Percentiles rank a stretch among this genome's conserved stretches.
phyloP scores from a whole-genome alignment of 2,329 filamentous ascomycete species.

The Aureobasidium sp. region DNA sequence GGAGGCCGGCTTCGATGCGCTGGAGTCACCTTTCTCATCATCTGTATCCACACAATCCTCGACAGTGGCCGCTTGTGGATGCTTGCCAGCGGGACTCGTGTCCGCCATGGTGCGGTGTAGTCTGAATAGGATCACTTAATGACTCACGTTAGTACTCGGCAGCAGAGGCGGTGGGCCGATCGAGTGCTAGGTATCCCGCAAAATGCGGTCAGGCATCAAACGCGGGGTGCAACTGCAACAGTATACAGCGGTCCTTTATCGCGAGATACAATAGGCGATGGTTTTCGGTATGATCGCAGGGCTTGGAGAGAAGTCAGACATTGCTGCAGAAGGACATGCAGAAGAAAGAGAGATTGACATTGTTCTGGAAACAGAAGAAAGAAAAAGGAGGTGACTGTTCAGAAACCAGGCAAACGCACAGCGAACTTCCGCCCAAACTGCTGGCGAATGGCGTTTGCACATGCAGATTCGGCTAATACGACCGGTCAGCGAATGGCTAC shows the following conservation, averaged over 20 bases:
- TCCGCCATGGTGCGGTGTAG: constrained; percentile 8
- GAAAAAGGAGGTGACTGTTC: constrained; percentile 7
- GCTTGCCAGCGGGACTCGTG: background rate
- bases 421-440: constrained; percentile 13
- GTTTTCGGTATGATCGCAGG: background rate
- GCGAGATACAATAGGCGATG: background rate
- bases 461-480: constrained; percentile 16
- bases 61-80: background rate
- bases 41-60: background rate
- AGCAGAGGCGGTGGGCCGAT: constrained; percentile 7
- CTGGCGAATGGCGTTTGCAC: constrained; percentile 16
- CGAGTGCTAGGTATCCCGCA: background rate
- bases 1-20: background rate
- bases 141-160: constrained; percentile 3
- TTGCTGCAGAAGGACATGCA: constrained; percentile 10
- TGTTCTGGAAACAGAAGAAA: background rate
- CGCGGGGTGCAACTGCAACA: background rate
- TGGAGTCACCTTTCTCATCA: constrained; percentile 4
- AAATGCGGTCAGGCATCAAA: constrained; percentile 10
- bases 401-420: constrained; percentile 16
- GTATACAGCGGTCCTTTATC: background rate
- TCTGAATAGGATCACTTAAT: background rate
- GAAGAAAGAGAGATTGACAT: constrained; percentile 9
- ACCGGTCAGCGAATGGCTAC: constrained; percentile 9
- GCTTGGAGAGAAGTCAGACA: constrained; percentile 13